Base-by-base conservation (phyloP, 495 filamentous ascomycete species). In the Neurospora sp. region DNA sequence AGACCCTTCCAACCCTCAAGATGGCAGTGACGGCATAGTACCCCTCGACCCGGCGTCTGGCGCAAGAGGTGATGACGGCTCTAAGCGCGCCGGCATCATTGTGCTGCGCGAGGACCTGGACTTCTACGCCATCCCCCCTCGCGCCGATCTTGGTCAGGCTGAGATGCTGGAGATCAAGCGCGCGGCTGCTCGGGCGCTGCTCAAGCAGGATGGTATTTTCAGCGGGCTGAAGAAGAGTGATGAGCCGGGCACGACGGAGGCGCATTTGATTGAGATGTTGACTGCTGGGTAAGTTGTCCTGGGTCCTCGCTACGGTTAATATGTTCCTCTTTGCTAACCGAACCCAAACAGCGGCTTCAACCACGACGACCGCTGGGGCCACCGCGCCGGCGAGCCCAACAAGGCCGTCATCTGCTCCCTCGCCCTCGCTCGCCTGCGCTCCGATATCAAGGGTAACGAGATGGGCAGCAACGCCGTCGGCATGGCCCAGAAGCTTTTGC, bases 201-300 rank as follows among this genome's bases (percentile, higher is more conserved):
- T 98, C 76, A 89, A 88, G 79, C 96, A 99, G 80, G 90, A 97
- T 76, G 96, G 96, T 10, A 99, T 99, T 75, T 99, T 99, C 80
- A 96, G 93, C 10, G 96, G 96, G 0, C 81, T 99, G 68, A 91
- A 94, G 79, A 93, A 94, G 81, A 98, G 96, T 77, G 96, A 98
- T 74, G 96, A 98, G 82, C 88, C 91, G 18, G 96, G 96, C 9
- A 98, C 96, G 35, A 99, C 96, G 0, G 96, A 99, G 81, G 96
- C 97, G 80, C 96, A 99, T 84, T 84, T 99, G 68, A 98, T 99
- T 78, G 96, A 99, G 84, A 99, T 99, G 96, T 82, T 99, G 84
- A 99, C 96, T 31, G 96, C 96, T 77, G 96, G 95, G 95, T 98
- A 84, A 82, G 89, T 35, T 31, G 3, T 31, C 27, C 27, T 31